phyloP scores from a whole-genome alignment of 805 yeast genomes.

The Lipomyces lipofer region DNA sequence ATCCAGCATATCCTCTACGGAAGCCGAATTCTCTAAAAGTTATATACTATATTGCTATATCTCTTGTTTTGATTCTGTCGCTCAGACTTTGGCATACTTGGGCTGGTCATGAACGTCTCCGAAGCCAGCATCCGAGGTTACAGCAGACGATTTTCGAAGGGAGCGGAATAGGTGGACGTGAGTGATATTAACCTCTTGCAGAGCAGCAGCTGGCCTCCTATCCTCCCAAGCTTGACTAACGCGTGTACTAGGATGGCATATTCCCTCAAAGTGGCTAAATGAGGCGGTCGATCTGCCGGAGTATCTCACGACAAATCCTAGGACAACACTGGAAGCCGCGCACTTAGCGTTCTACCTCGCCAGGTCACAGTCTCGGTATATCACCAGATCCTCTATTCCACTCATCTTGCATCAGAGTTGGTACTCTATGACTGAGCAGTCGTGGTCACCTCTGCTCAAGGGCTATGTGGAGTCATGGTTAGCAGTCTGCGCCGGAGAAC shows the following conservation, averaged over 20 bases:
- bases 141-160: conserved; percentile 3
- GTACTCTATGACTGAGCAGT: not conserved
- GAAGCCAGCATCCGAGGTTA: conserved; percentile 2
- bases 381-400: not conserved
- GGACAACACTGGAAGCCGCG: not conserved
- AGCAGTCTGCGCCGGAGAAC: conserved; percentile 2
- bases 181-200: not conserved
- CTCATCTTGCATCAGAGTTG: conserved; percentile 6
- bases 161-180: conserved; percentile 3
- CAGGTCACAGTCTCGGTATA: conserved; percentile 2
- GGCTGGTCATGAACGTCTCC: not conserved
- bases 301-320: not conserved
- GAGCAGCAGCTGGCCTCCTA: not conserved
- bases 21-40: not conserved
- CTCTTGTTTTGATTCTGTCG: not conserved
- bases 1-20: not conserved
- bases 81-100: not conserved
- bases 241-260: conserved; percentile 1
- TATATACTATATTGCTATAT: not conserved
- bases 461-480: conserved; percentile 2
- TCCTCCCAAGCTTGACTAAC: not conserved
- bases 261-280: conserved; percentile 1
- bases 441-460: not conserved
- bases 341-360: conserved; percentile 3
- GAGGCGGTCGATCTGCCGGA: not conserved